phyloP scores from a whole-genome alignment of 192 early-diverging fungal species.

The Paraglomus brasilianum region DNA sequence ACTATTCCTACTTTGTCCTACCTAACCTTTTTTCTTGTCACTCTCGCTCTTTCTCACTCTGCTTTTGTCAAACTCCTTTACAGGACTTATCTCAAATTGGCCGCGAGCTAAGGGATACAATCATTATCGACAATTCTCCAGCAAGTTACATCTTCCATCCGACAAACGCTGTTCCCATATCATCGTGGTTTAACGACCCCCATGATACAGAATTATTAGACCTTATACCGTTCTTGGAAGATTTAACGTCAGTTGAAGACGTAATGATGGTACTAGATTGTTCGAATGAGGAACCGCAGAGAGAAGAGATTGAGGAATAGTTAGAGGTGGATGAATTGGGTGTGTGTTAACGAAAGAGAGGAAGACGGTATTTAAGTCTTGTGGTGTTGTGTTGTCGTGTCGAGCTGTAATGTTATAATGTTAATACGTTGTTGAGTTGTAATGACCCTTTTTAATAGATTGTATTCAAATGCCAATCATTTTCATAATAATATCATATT shows the following conservation, averaged over 20 bases:
- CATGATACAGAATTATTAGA: conserved; percentile 95
- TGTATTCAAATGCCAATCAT: too few species aligned
- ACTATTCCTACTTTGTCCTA: background rate
- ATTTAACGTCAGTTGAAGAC: conserved; percentile 84
- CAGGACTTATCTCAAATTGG: conserved; percentile 88
- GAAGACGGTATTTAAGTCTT: too few species aligned
- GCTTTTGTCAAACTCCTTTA: background rate
- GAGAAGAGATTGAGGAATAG: too few species aligned
- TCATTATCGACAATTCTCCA: conserved; percentile 96
- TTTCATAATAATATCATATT: too few species aligned
- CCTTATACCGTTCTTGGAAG: conserved; percentile 91
- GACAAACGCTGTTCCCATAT: conserved; percentile 93
- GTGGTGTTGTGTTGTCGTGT: too few species aligned
- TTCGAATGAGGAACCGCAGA: conserved; percentile 41
- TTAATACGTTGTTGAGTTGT: too few species aligned
- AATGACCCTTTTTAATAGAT: too few species aligned
- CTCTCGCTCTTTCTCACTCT: background rate
- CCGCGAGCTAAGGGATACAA: conserved; percentile 75
- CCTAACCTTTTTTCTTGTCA: background rate
- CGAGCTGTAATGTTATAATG: too few species aligned
- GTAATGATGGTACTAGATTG: conserved; percentile 79
- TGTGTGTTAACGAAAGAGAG: too few species aligned
- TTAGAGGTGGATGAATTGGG: too few species aligned
- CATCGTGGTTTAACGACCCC: conserved; percentile 95
- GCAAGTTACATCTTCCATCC: conserved; percentile 96